These are phyloP conservation scores for Fremontodendron californicum DNA, from an alignment of 345 rosid species.

Conservation along the genomic window DNA sequence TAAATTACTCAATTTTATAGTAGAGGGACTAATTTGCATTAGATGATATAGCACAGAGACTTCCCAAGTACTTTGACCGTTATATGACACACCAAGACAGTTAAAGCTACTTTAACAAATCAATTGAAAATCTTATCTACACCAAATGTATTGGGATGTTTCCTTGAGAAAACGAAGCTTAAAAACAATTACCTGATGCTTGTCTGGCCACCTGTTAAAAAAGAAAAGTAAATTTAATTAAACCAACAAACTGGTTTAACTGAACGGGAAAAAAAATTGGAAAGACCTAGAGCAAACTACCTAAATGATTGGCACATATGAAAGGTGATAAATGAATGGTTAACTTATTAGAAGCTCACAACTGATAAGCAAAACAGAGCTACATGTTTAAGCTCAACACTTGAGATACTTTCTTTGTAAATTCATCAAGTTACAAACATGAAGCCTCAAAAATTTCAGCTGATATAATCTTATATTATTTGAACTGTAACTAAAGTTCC, in stretches of 20 bases:
- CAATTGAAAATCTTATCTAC: background rate
- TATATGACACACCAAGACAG: background rate
- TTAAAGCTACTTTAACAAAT: background rate
- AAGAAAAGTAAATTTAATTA: background rate
- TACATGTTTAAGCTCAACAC: background rate
- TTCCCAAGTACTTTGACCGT: too few relatives aligned
- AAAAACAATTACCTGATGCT: slow-evolving; percentile 47
- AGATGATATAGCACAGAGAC: too few relatives aligned
- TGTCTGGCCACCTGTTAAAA: slow-evolving; percentile 56
- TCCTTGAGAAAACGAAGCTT: background rate
- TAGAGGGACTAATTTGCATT: too few relatives aligned
- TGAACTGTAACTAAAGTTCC: background rate
- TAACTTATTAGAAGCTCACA: background rate
- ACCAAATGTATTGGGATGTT: background rate
- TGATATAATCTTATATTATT: background rate
- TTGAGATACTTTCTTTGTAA: background rate
- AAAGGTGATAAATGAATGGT: background rate
- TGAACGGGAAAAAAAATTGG: background rate
- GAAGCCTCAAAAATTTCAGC: background rate
- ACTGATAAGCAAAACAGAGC: background rate
- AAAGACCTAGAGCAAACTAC: background rate
- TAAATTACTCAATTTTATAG: too few relatives aligned
- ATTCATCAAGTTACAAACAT: background rate
- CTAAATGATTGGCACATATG: background rate
- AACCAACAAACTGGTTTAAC: background rate